These are phyloP conservation scores for Kwoniella dendrophila DNA, from an alignment of 768 basidiomycete species.

Conservation along the genomic window DNA sequence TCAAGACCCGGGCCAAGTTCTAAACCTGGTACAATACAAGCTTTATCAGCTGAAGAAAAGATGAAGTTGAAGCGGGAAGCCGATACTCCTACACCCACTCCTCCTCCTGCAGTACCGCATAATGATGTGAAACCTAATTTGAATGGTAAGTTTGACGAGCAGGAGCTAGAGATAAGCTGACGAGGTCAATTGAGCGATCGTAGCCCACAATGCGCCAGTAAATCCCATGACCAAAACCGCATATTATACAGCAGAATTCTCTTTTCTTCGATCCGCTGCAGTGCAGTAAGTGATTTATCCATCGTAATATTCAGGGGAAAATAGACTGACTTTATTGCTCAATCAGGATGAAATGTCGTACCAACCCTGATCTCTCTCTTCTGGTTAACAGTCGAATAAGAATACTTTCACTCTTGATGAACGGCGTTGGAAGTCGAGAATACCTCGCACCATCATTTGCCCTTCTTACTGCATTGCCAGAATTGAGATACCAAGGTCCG, in stretches of 20 bases:
- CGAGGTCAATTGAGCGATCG: too few relatives aligned
- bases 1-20: not conserved
- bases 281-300: not conserved
- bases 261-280: conserved; percentile 1
- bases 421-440: not conserved
- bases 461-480: conserved; percentile 1
- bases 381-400: not conserved
- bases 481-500: conserved; percentile 1
- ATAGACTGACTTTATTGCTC: not conserved
- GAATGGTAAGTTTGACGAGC: not conserved
- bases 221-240: not conserved
- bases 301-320: too few relatives aligned
- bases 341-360: not conserved
- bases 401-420: not conserved
- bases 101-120: too few relatives aligned
- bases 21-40: not conserved
- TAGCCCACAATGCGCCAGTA: too few relatives aligned
- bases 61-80: conserved; percentile 7
- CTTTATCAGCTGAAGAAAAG: conserved; percentile 17
- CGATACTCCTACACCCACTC: too few relatives aligned
- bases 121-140: not conserved
- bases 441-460: conserved; percentile 1
- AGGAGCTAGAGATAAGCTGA: not conserved
- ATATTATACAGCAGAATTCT: not conserved
- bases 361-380: not conserved